Evolutionary conservation across 140 eudicot species (phyloP).

Genomic region (Bidens hawaiensis): DNA sequence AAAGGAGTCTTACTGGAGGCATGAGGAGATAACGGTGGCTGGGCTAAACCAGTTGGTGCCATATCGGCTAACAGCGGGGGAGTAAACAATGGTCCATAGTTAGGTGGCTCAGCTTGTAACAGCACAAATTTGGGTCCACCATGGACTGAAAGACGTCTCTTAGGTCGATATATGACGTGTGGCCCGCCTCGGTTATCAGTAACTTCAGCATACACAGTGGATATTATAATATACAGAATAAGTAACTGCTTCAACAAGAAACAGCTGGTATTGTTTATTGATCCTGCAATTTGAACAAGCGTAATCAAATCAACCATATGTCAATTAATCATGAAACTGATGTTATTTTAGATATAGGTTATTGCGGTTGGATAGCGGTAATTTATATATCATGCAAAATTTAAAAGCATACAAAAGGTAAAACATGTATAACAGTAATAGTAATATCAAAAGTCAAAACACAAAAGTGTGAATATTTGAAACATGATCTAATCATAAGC

Average conservation of each 20-base stretch:
- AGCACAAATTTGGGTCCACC: slow-evolving; percentile 28
- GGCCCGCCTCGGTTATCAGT: slow-evolving; percentile 20
- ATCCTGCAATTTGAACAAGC: slow-evolving; percentile 48
- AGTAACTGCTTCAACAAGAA: slow-evolving; percentile 41
- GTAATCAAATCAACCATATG: slow-evolving; percentile 10
- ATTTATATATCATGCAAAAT: background rate
- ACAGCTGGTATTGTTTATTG: slow-evolving; percentile 24
- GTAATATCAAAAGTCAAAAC: too few relatives aligned
- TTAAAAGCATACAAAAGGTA: too few relatives aligned
- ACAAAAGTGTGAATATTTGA: slow-evolving; percentile 8
- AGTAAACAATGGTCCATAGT: slow-evolving; percentile 42
- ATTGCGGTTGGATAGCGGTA: too few relatives aligned
- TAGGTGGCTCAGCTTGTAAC: slow-evolving; percentile 46
- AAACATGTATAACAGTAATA: too few relatives aligned
- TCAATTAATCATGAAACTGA: too few relatives aligned
- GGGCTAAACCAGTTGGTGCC: slow-evolving; percentile 68
- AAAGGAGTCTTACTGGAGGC: slow-evolving; percentile 52
- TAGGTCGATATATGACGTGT: slow-evolving; percentile 21
- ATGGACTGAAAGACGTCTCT: slow-evolving; percentile 26
- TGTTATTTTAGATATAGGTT: too few relatives aligned
- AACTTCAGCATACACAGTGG: slow-evolving; percentile 37
- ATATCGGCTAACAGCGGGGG: slow-evolving; percentile 54
- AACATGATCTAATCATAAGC: too few relatives aligned
- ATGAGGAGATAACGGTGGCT: slow-evolving; percentile 85
- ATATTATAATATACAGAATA: slow-evolving; percentile 32